Conservation (phyloP, 2,329 filamentous ascomycete genomes). For the Huntiella moniliformis region DNA sequence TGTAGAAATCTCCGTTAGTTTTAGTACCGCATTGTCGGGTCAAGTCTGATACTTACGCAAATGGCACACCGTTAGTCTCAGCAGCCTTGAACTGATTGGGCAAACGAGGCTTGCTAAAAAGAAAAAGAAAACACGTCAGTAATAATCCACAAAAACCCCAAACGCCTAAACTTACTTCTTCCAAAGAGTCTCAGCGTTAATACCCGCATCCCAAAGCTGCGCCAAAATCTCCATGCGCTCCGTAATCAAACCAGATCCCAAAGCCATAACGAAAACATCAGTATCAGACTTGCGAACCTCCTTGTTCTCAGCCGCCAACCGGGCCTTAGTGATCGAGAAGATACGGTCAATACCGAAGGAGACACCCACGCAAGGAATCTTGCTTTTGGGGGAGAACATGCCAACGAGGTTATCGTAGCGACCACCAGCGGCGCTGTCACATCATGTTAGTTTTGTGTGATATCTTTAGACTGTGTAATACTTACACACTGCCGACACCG, state of each 20-base stretch:
- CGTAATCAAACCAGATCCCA: conserved; percentile 61
- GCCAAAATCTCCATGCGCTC: conserved; percentile 69
- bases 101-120: conserved; percentile 57
- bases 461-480: neutral
- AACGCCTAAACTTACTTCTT: conserved; percentile 30
- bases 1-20: conserved; percentile 4
- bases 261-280: conserved; percentile 89
- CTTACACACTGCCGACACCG: conserved; percentile 57
- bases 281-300: conserved; percentile 50
- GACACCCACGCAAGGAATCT: conserved; percentile 52
- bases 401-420: conserved; percentile 85
- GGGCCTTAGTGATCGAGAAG: conserved; percentile 74
- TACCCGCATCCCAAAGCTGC: conserved; percentile 65
- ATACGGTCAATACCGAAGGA: conserved; percentile 94
- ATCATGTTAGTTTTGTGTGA: neutral
- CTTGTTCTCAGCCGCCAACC: conserved; percentile 43
- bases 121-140: neutral
- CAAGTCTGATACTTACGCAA: conserved; percentile 27
- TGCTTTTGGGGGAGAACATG: conserved; percentile 74
- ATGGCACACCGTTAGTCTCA: conserved; percentile 59
- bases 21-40: neutral
- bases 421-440: conserved; percentile 50
- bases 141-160: neutral
- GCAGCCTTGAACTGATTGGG: conserved; percentile 82
- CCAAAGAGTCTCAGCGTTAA: conserved; percentile 80